Conservation (phyloP, 2,329 filamentous ascomycete species). For the Periconia sp. region DNA sequence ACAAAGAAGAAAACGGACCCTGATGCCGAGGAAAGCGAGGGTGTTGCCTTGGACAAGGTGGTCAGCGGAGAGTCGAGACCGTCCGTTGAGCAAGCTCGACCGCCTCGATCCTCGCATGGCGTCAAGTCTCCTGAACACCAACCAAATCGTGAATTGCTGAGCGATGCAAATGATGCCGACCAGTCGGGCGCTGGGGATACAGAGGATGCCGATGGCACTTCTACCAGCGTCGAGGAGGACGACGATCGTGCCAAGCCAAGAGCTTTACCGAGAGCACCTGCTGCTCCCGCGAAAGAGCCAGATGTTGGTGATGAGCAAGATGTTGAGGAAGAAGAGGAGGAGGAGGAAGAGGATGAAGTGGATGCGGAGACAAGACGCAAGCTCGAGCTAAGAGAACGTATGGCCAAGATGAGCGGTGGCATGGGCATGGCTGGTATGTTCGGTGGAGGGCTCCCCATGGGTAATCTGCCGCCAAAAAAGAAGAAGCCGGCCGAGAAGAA, state of each 20-base stretch:
- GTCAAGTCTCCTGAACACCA: slow-evolving; percentile 48
- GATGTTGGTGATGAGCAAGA: slow-evolving; percentile 59
- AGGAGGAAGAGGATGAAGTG: slow-evolving; percentile 80
- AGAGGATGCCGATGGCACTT: slow-evolving; percentile 66
- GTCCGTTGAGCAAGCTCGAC: slow-evolving; percentile 49
- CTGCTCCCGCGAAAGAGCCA: slow-evolving; percentile 50
- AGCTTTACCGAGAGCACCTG: slow-evolving; percentile 35
- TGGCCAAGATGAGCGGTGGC: slow-evolving; percentile 98
- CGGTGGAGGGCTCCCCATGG: slow-evolving; percentile 72
- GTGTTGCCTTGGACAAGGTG: slow-evolving; percentile 44
- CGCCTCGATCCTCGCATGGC: slow-evolving; percentile 46
- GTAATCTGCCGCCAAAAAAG: slow-evolving; percentile 56
- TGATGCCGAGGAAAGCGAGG: slow-evolving; percentile 41
- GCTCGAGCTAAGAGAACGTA: slow-evolving; percentile 88
- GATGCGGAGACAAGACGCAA: slow-evolving; percentile 86
- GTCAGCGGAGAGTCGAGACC: slow-evolving; percentile 42
- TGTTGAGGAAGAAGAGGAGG: slow-evolving; percentile 60
- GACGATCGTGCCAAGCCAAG: slow-evolving; percentile 60
- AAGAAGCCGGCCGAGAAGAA: slow-evolving; percentile 52
- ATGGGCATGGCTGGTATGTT: slow-evolving; percentile 98
- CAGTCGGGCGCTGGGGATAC: slow-evolving; percentile 67
- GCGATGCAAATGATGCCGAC: slow-evolving; percentile 70
- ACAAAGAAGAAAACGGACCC: slow-evolving; percentile 65
- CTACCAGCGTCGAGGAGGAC: slow-evolving; percentile 76
- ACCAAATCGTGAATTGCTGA: slow-evolving; percentile 60